Evolutionary conservation across 306 rosid genomes (phyloP).

Genomic region (Ormosia emarginata): DNA sequence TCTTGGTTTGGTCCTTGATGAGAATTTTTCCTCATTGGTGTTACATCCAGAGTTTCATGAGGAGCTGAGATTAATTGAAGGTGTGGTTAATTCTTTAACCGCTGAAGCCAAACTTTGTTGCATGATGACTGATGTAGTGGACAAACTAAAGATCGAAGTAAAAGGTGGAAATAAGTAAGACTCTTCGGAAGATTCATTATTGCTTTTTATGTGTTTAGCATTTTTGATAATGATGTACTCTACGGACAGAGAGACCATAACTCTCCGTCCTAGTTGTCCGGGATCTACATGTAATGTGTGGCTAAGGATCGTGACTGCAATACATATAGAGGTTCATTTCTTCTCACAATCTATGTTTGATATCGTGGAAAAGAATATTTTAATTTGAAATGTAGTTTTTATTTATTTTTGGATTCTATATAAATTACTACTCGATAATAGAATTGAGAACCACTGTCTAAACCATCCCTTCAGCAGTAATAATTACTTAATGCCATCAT

Average conservation of each 20-base stretch:
- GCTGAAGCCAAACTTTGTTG: conserved; percentile 58
- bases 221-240: background rate
- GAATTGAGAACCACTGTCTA: background rate
- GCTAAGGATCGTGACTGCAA: background rate
- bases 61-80: conserved; percentile 58
- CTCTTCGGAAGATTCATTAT: background rate
- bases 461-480: too few relatives aligned
- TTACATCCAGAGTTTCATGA: conserved; percentile 69
- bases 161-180: conserved; percentile 13
- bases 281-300: background rate
- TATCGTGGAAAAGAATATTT: background rate
- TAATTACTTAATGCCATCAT: background rate
- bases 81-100: conserved; percentile 49
- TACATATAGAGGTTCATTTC: background rate
- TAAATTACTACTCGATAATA: background rate
- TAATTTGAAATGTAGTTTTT: background rate
- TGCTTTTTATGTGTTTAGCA: background rate
- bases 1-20: conserved; percentile 63
- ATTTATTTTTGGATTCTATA: background rate
- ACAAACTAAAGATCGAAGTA: conserved; percentile 44
- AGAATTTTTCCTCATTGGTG: conserved; percentile 63
- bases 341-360: background rate
- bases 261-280: background rate
- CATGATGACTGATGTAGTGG: conserved; percentile 44
- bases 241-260: too few relatives aligned